phyloP scores from a whole-genome alignment of 2,329 filamentous ascomycete species.

The Elsinoe perseae region DNA sequence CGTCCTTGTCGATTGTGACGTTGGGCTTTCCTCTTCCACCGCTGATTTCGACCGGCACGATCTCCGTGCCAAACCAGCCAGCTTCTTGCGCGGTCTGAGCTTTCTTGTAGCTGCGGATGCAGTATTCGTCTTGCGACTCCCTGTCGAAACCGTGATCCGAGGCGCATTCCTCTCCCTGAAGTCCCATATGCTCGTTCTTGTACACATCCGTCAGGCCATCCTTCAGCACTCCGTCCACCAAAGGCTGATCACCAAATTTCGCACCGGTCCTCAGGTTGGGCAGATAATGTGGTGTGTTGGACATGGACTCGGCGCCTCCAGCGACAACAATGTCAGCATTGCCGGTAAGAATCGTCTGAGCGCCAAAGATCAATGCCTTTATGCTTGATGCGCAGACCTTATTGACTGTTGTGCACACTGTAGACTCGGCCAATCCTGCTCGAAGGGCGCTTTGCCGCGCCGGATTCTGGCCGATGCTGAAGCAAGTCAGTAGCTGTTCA shows the following conservation, averaged over 20 bases:
- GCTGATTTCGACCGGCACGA: slow-evolving; percentile 78
- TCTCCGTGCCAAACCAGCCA: slow-evolving; percentile 77
- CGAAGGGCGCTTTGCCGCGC: slow-evolving; percentile 88
- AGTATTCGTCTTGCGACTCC: slow-evolving; percentile 88
- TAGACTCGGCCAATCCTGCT: slow-evolving; percentile 72
- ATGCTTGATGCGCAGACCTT: slow-evolving; percentile 96
- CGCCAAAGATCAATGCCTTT: slow-evolving; percentile 89
- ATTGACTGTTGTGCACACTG: slow-evolving; percentile 89
- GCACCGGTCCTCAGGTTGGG: slow-evolving; percentile 75
- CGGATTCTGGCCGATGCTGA: slow-evolving; percentile 87
- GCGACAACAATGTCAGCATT: slow-evolving; percentile 89
- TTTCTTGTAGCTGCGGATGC: slow-evolving; percentile 89
- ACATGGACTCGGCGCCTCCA: slow-evolving; percentile 97
- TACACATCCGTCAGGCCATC: slow-evolving; percentile 93
- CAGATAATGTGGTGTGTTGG: slow-evolving; percentile 93
- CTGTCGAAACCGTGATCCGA: slow-evolving; percentile 72
- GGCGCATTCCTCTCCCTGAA: slow-evolving; percentile 87
- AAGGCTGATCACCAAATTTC: slow-evolving; percentile 86
- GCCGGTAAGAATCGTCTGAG: slow-evolving; percentile 95
- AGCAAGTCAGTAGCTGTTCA: slow-evolving; percentile 16
- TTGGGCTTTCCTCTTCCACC: slow-evolving; percentile 85
- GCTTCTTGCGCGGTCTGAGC: slow-evolving; percentile 77
- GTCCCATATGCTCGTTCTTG: slow-evolving; percentile 94
- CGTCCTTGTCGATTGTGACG: slow-evolving; percentile 72
- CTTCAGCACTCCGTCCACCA: slow-evolving; percentile 87